phyloP scores from a whole-genome alignment of 75 land plant species.

The Picea glauca region DNA sequence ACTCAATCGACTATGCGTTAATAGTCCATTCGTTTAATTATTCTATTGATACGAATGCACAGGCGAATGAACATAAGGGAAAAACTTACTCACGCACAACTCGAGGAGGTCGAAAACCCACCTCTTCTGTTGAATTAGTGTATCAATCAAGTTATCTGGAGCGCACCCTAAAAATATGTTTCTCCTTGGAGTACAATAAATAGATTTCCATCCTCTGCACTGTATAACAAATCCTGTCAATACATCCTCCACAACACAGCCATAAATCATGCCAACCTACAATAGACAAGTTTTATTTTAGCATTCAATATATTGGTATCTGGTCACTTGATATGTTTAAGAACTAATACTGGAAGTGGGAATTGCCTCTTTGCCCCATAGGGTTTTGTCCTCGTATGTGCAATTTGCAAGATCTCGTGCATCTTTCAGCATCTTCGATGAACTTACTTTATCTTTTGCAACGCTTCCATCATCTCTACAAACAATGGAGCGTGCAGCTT shows the following conservation, averaged over 20 bases:
- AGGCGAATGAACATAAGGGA: too few relatives aligned
- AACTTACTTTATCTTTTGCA: not conserved
- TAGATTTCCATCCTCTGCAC: conserved; percentile 37
- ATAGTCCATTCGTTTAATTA: too few relatives aligned
- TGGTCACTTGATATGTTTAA: too few relatives aligned
- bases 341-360: not conserved
- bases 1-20: too few relatives aligned
- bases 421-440: conserved; percentile 7
- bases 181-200: conserved; percentile 19
- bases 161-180: conserved; percentile 23
- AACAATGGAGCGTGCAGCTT: too few relatives aligned
- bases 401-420: conserved; percentile 17
- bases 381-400: conserved; percentile 18
- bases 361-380: conserved; percentile 24
- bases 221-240: conserved; percentile 32
- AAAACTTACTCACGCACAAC: not conserved
- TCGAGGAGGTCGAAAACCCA: conserved; percentile 21
- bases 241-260: conserved; percentile 28
- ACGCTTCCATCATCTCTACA: not conserved
- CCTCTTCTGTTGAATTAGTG: conserved; percentile 25
- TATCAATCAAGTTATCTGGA: conserved; percentile 15
- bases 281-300: not conserved
- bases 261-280: conserved; percentile 41
- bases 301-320: too few relatives aligned
- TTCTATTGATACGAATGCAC: too few relatives aligned